Conservation (phyloP, 148 eudicot species). For the Linanthus parryae region DNA sequence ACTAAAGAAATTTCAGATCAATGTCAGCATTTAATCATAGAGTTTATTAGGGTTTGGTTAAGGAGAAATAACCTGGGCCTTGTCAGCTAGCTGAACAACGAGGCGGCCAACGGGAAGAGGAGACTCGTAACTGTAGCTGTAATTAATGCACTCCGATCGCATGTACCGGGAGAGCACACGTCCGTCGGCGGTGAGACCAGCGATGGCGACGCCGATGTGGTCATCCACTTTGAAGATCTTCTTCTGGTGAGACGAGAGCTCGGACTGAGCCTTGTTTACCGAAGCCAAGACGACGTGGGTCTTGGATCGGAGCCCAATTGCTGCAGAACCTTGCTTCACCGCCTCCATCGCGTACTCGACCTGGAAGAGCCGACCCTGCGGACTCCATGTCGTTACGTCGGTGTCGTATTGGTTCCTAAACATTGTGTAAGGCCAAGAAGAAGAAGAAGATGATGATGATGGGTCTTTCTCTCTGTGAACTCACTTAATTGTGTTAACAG, state of each 20-base stretch:
- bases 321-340: slow-evolving; percentile 95
- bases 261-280: slow-evolving; percentile 85
- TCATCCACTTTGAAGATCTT: slow-evolving; percentile 96
- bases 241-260: slow-evolving; percentile 91
- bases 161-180: too few relatives aligned
- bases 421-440: too few relatives aligned
- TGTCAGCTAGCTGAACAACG: slow-evolving; percentile 3
- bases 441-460: too few relatives aligned
- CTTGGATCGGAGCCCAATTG: slow-evolving; percentile 90
- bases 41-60: too few relatives aligned
- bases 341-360: slow-evolving; percentile 99
- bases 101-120: neutral
- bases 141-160: slow-evolving; percentile 1
- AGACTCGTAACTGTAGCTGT: slow-evolving; percentile 2
- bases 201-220: slow-evolving; percentile 9
- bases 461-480: too few relatives aligned
- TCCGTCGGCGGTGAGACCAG: neutral
- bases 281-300: slow-evolving; percentile 67
- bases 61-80: slow-evolving; percentile 7
- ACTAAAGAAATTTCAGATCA: too few relatives aligned
- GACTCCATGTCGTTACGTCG: slow-evolving; percentile 96
- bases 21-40: too few relatives aligned
- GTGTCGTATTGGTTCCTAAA: slow-evolving; percentile 97
- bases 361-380: slow-evolving; percentile 86
- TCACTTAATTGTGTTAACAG: too few relatives aligned